These are phyloP conservation scores for Alloteropsis semialata DNA, from an alignment of 176 grass and related monocot species.

Conservation along the genomic window DNA sequence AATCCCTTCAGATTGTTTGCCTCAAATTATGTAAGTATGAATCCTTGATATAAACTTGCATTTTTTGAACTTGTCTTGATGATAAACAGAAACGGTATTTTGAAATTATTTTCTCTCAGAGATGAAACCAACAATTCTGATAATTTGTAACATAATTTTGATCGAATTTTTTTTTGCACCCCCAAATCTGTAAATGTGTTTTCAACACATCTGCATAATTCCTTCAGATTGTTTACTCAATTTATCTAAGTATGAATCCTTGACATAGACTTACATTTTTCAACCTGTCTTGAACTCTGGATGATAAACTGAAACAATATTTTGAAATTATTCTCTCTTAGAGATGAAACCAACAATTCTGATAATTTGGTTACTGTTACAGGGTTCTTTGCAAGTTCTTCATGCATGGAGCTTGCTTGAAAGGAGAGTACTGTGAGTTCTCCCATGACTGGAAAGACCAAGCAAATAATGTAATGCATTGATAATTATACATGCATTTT, in stretches of 20 bases:
- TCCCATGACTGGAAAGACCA: slow-evolving; percentile 90
- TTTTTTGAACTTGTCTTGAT: slow-evolving; percentile 10
- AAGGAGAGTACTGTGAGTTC: slow-evolving; percentile 97
- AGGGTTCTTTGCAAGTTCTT: slow-evolving; percentile 97
- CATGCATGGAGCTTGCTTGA: slow-evolving; percentile 90
- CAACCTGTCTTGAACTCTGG: not conserved
- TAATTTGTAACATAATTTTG: too few species aligned
- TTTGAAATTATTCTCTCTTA: not conserved
- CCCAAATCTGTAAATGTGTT: not conserved
- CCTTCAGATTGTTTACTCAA: not conserved
- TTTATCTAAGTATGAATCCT: not conserved
- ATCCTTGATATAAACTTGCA: not conserved
- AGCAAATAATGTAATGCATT: slow-evolving; percentile 78
- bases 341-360: slow-evolving; percentile 20
- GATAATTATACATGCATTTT: not conserved
- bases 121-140: slow-evolving; percentile 17
- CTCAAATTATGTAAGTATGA: not conserved
- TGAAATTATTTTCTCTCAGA: not conserved
- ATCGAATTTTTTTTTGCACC: not conserved
- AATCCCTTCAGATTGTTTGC: not conserved
- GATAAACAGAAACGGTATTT: not conserved
- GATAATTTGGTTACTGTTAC: not conserved
- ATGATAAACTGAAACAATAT: not conserved
- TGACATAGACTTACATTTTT: not conserved
- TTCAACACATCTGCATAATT: not conserved